Evolutionary conservation across 116 monocot species (phyloP), one percentile per base, ranked within the genome.

Genomic region (Dioscorea cayenensis): DNA sequence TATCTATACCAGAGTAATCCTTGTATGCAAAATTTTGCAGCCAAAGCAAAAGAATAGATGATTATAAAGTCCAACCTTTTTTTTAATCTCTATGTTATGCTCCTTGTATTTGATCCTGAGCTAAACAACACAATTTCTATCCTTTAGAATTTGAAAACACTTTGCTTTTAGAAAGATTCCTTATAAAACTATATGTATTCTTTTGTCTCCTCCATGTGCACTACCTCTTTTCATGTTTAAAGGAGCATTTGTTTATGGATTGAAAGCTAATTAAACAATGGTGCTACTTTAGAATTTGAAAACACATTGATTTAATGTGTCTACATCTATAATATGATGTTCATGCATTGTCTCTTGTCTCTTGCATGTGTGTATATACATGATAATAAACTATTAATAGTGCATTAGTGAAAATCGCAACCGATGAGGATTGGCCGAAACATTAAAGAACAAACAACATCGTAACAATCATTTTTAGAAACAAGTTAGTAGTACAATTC

Each of bases 161-260:
- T n/a, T n/a, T n/a, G n/a, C n/a, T n/a, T n/a, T n/a, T n/a, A 23
- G 62, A 62, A 62, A 62, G 62, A 62, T 25, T 62, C 62, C 27
- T 55, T 19, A 55, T 19, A 43, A 43, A 37, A 55, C 4, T 55
- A 14, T 55, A 29, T 29, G 3, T 29, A 29, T 29, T 14, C 14
- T 14, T 55, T 55, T 55, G 52, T 1, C 52, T 55, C 19, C 62
- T 27, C 62, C 62, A 62, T 62, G 62, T 62, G 62, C 62, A 62
- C 10, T 21, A 7, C 22, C 62, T 62, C 7, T 62, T 62, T 23
- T 21, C 27, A 62, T 62, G 22, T 62, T 62, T 27, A 23, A 27
- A 62, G 21, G n/a, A 63, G 12, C 21, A 11, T 12, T 63, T 63
- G 20, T 63, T 63, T 63, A 63, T 63, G 27, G 63, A 11, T 63